phyloP scores from a whole-genome alignment of 139 green algal genomes.

The Tetraselmis chui region DNA sequence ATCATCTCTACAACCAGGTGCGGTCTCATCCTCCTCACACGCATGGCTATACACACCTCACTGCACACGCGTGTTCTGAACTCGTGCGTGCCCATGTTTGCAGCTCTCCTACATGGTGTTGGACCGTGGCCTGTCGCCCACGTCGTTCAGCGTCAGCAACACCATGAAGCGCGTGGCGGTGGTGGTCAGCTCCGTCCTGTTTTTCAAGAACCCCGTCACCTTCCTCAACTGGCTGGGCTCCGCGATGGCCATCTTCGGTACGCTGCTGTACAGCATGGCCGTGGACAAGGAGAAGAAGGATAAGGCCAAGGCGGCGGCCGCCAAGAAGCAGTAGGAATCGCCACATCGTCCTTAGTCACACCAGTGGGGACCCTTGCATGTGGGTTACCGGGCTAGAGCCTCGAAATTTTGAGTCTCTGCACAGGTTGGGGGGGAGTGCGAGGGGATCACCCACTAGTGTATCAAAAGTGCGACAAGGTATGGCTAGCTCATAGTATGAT shows the following conservation, averaged over 20 bases:
- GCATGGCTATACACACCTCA: too few species aligned
- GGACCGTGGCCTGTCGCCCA: conserved; percentile 68
- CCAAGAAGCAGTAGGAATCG: too few species aligned
- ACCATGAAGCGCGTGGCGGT: conserved; percentile 92
- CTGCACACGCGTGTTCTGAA: too few species aligned
- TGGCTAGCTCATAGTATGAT: too few species aligned
- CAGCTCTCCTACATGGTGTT: conserved; percentile 85
- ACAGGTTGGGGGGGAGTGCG: too few species aligned
- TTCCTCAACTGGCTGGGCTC: conserved; percentile 75
- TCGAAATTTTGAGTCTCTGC: too few species aligned
- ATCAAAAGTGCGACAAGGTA: too few species aligned
- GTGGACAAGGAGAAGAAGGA: conserved; percentile 54
- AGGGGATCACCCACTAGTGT: too few species aligned
- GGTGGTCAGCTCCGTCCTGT: conserved; percentile 60
- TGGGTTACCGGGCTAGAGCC: too few species aligned
- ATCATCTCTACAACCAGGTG: conserved; percentile 87
- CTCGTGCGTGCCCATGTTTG: too few species aligned
- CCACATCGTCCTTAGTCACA: too few species aligned
- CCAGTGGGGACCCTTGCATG: too few species aligned
- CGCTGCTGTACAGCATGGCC: conserved; percentile 74
- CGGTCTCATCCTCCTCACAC: background rate
- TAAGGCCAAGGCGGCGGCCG: conserved; percentile 21
- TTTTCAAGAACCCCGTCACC: conserved; percentile 66
- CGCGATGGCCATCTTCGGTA: conserved; percentile 75
- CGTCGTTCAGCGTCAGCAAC: conserved; percentile 88